Conservation (phyloP, 352 stramenopile species). For the Phytophthora hibernalis region DNA sequence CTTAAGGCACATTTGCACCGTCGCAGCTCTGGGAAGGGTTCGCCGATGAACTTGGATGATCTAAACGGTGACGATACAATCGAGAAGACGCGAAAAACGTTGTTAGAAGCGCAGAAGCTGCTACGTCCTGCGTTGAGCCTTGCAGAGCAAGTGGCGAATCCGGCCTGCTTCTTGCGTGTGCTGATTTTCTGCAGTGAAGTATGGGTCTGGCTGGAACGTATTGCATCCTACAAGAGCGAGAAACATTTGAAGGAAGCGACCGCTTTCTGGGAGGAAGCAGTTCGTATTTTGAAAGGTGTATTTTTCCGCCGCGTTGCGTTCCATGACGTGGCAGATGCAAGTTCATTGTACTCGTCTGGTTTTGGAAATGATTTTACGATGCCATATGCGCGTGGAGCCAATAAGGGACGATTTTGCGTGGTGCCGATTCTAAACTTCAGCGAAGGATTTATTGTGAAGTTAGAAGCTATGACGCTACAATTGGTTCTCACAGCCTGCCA, state of each 20-base stretch:
- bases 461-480: constrained; percentile 74
- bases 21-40: constrained; percentile 41
- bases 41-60: constrained; percentile 30
- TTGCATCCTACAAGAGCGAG: constrained; percentile 81
- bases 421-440: constrained; percentile 87
- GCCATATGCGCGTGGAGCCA: constrained; percentile 27
- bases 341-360: constrained; percentile 35
- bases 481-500: constrained; percentile 79
- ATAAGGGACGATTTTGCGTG: constrained; percentile 64
- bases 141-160: constrained; percentile 73
- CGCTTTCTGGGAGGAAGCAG: constrained; percentile 83
- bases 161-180: constrained; percentile 60
- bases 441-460: constrained; percentile 73
- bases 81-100: constrained; percentile 63
- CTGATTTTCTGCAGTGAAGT: constrained; percentile 71
- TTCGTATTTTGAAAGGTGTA: constrained; percentile 76
- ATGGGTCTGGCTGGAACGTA: constrained; percentile 82
- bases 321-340: constrained; percentile 48
- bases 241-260: constrained; percentile 78
- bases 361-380: constrained; percentile 42
- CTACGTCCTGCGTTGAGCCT: constrained; percentile 66
- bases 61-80: constrained; percentile 56
- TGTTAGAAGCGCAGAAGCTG: constrained; percentile 75
- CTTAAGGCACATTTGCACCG: constrained; percentile 49
- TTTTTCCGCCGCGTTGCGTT: constrained; percentile 84